Base-by-base conservation (phyloP, 768 basidiomycete species). In the Boletus patriciae region DNA sequence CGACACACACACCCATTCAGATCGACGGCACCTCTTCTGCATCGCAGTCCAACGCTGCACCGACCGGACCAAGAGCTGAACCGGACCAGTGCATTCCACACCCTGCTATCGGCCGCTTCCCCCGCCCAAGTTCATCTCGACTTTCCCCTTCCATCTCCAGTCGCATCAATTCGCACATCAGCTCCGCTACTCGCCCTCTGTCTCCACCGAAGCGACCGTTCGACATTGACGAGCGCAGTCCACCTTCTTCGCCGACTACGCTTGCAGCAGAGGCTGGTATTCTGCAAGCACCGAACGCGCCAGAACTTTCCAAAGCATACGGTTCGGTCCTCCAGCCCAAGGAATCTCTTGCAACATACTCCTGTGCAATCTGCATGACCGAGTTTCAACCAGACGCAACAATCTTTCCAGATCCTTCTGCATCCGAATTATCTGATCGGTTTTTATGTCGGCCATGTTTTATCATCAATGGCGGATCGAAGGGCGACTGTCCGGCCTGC, bases 281-380 rank as follows among this genome's bases (percentile, higher is more conserved):
- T 43, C 72, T 90, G 23, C 84, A 82, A 25, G 84, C 82, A 31
- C 76, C 83, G 37, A 78, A 80, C 62, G 80, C 80, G 10, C 83
- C 87, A 2, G 82, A 88, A 19, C 76, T 83, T 19, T 83, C 90
- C 42, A 94, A 91, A 71, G 91, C 87, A 6, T 93, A 92, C 61
- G 92, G 92, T 27, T 92, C 92, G 0, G 81, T 94, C 23, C 75
- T 94, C 18, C 91, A 92, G 66, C 83, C 89, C 23, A 85, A 85
- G 61, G 88, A 88, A 65, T 80, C 86, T 7, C 78, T 92, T n/a
- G 69, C 80, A 10, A 80, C 84, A 27, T 86, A 87, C 64, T 81
- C 83, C 4, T 94, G 92, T 67, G 81, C 80, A 34, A 68, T 83
- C 13, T 94, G 92, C 67, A 73, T 76, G 16, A 70, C 77, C 0